Base-by-base conservation (phyloP, 129 eudicot species). In the Chrysanthemum makinoi region DNA sequence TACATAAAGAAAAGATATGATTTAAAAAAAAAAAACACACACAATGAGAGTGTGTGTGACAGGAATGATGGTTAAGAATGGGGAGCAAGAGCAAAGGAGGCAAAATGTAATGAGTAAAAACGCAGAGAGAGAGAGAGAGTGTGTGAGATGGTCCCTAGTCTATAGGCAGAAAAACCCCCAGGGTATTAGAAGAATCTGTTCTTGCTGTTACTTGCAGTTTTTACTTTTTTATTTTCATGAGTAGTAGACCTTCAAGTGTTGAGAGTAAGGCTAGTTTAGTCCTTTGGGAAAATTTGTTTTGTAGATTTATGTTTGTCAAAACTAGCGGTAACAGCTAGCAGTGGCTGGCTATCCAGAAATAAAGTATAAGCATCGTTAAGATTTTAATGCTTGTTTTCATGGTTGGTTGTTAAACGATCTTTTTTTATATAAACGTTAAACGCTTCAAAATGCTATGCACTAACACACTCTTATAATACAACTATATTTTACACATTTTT, bases 111-210 rank as follows among this genome's bases (percentile, higher is more conserved):
- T 78, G 77, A 78, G 66, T 73, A 72, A 73, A 73, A 74, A 58
- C 20, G 69, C 79, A 79, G 10, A 39, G 46, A 24, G 28, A 24
- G 4, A 2, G 69, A 49, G 48, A 30, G 76, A 24, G 13, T 62
- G 72, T 30, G 71, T 39, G 66, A 11, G 75, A 76, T 65, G 80
- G 83, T 76, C 79, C 87, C 87, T 72, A 49, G 84, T 83, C 87
- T 83, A 83, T 15, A 71, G 84, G 81, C 79, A 9, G 66, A 52
- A 72, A 61, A 61, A 14, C 14, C 10, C 69, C 79, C 84, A 64
- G 61, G 71, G 70, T 75, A 59, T 62, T 67, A 56, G 80, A 83
- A 73, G 62, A 76, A 73, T 72, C 77, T 52, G 80, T 65, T 62
- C 77, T 56, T 72, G 67, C 80, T 72, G 84, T 76, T n/a, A n/a